Percentiles rank a stretch among this genome's conserved stretches.
phyloP scores from a whole-genome alignment of 225 moss, liverwort and hornwort species.

The Rhytidiadelphus loreus region DNA sequence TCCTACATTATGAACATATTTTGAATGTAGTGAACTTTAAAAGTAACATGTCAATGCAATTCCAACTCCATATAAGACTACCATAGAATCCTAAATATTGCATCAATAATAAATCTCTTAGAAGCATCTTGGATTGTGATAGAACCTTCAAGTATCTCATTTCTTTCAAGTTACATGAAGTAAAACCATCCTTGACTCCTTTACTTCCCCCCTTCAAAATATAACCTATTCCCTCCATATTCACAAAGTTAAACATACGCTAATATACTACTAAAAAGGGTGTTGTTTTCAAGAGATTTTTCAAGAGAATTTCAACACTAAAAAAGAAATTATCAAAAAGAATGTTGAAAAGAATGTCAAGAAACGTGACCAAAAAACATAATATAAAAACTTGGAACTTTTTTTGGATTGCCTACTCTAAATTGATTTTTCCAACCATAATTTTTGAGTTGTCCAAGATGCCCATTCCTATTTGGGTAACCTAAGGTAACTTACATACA shows the following conservation, averaged over 20 bases:
- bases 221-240: neutral
- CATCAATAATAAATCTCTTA: neutral
- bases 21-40: neutral
- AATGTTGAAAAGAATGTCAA: neutral
- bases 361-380: neutral
- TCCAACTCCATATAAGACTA: neutral
- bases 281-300: rapidly evolving
- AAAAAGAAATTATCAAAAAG: no score
- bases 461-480: neutral
- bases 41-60: neutral
- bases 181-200: neutral
- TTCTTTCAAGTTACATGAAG: neutral
- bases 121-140: neutral
- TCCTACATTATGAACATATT: neutral
- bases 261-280: neutral
- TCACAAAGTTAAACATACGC: neutral
- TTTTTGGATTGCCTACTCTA: neutral
- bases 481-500: neutral
- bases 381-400: neutral
- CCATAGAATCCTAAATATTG: rapidly evolving
- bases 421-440: rapidly evolving
- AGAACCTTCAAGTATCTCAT: neutral
- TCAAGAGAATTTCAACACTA: rapidly evolving
- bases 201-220: neutral
- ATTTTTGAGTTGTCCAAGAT: rapidly evolving